Base-by-base conservation (phyloP, 2,329 filamentous ascomycete genomes). In the Colletotrichum magnum region DNA sequence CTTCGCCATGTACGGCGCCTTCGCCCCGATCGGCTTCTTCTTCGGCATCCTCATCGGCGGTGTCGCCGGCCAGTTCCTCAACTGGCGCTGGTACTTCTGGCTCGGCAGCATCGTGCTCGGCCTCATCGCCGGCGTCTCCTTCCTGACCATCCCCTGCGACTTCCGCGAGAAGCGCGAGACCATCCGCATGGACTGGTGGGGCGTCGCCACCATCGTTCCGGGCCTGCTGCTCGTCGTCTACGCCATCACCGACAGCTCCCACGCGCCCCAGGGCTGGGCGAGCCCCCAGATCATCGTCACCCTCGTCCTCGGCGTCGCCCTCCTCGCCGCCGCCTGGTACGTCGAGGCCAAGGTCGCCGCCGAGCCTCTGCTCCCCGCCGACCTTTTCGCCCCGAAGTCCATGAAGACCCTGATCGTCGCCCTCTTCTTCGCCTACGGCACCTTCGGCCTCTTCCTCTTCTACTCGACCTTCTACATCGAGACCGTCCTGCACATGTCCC, bases 21-120 rank as follows among this genome's bases (percentile, higher is more conserved):
- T 84, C 73, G 87, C 87, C 0, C 83, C 86, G 0, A 74, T 89
- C 6, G 89, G 89, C 1, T 90, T 90, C 78, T 90, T 87, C 73
- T 66, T 86, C 13, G 92, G 92, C 1, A 92, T 93, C 65, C 88
- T 93, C 73, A 84, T 92, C 51, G 90, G 89, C 1, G 92, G 91
- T 0, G 60, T 92, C 0, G 81, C 86, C 1, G 87, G 86, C 0
- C 88, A 93, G 74, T 91, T 84, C 69, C 77, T 89, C 2, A 82
- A 74, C 1, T 93, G 91, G 90, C 77, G 87, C 5, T 92, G 89
- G 89, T 93, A 92, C 76, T 93, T 93, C 75, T 93, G 86, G 82
- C 85, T 93, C 58, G 91, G 90, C 1, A 73, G 77, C 45, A 79
- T 81, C 48, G 68, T 83, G 45, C 73, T 79, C 12, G 83, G 86